Evolutionary conservation across 2,329 filamentous ascomycete species (phyloP).

Genomic region (Cercospora sesami): DNA sequence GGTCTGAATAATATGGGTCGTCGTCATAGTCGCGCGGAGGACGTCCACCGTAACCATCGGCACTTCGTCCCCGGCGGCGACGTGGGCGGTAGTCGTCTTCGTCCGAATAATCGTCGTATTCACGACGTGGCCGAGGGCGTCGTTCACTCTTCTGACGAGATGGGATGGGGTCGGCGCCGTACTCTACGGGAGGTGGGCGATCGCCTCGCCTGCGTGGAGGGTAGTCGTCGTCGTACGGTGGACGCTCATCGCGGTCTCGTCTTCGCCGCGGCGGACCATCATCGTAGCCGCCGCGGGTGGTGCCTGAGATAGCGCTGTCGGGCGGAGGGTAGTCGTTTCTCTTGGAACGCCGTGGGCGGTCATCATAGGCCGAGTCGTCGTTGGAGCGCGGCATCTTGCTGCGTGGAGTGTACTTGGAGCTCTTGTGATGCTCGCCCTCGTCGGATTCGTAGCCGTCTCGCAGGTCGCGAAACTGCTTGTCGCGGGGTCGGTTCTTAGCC

Average conservation of each 20-base stretch:
- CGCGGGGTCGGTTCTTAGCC: conserved; percentile 34
- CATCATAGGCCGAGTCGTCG: conserved; percentile 14
- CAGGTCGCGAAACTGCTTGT: conserved; percentile 38
- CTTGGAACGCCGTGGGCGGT: conserved; percentile 10
- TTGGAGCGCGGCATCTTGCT: conserved; percentile 14
- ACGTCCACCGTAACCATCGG: conserved; percentile 27
- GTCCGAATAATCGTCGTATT: conserved; percentile 30
- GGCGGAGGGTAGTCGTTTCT: conserved; percentile 25
- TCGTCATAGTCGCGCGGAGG: conserved; percentile 25
- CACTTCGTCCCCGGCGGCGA: conserved; percentile 21
- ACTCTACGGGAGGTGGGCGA: conserved; percentile 31
- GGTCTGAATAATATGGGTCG: conserved; percentile 29
- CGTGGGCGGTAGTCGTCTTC: conserved; percentile 28
- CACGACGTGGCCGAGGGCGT: conserved; percentile 26
- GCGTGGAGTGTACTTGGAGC: conserved; percentile 23
- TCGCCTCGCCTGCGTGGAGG: conserved; percentile 31
- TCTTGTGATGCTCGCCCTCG: conserved; percentile 38
- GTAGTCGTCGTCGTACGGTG: conserved; percentile 31
- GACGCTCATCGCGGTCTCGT: conserved; percentile 24
- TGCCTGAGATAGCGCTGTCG: conserved; percentile 20
- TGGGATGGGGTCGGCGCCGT: conserved; percentile 35
- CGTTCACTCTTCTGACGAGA: conserved; percentile 31
- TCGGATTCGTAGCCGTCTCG: conserved; percentile 42
- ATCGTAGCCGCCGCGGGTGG: conserved; percentile 23
- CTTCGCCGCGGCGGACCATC: conserved; percentile 25